These are phyloP conservation scores for Neonectria sp. DNA, from an alignment of 2,329 filamentous ascomycete species.

Conservation along the genomic window DNA sequence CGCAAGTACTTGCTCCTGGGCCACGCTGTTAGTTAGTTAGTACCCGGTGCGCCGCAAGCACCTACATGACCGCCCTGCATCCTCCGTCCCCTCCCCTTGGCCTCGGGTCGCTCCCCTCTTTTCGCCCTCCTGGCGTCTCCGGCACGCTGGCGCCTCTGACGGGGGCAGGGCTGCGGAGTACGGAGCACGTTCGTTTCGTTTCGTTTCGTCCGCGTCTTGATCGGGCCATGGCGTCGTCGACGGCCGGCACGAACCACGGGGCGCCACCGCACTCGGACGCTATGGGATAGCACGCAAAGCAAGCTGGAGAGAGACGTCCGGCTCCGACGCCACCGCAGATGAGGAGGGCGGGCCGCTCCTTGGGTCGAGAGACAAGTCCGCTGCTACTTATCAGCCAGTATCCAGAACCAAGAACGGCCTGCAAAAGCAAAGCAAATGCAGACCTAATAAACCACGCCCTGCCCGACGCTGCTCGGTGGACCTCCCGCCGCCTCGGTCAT, in stretches of 20 bases:
- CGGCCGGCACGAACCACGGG: no score
- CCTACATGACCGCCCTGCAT: neutral
- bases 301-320: constrained; percentile 5
- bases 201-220: neutral
- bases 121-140: neutral
- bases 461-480: neutral
- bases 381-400: no score
- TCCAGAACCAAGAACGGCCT: no score
- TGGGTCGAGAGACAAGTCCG: constrained; percentile 1
- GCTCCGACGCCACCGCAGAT: constrained; percentile 21
- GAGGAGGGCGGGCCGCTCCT: constrained; percentile 29
- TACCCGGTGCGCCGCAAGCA: neutral
- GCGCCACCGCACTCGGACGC: no score
- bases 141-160: neutral
- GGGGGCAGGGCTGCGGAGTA: no score
- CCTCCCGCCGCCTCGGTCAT: neutral
- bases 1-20: neutral
- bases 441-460: neutral
- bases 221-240: constrained; percentile 12
- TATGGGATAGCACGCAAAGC: neutral
- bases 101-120: constrained; percentile 5
- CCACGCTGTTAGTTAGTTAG: neutral
- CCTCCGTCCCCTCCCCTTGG: constrained; percentile 7
- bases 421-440: neutral
- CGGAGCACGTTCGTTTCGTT: neutral